These are phyloP conservation scores for Metschnikowia peoriensis DNA, from an alignment of 805 yeast species.

Conservation along the genomic window DNA sequence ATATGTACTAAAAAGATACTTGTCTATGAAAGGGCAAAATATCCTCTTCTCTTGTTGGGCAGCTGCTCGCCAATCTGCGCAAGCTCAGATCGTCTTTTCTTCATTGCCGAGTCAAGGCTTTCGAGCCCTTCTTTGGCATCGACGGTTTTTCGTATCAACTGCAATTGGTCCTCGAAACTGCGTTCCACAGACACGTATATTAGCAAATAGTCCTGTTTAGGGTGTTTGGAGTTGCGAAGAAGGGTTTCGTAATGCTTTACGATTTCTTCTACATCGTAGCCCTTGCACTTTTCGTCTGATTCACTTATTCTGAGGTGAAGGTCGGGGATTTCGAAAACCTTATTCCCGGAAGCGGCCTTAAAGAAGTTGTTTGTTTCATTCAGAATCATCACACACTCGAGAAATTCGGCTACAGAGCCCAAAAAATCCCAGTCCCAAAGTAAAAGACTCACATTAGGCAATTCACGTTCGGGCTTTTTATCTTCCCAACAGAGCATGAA, in stretches of 20 bases:
- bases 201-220: constrained; percentile 17
- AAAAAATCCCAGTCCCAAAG: background rate
- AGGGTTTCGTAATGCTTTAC: constrained; percentile 12
- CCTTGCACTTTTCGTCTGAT: constrained; percentile 28
- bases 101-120: constrained; percentile 1
- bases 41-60: background rate
- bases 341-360: constrained; percentile 26
- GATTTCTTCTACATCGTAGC: constrained; percentile 27
- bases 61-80: background rate
- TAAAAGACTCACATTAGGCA: background rate
- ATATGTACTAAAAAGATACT: background rate
- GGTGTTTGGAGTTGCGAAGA: constrained; percentile 1
- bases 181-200: constrained; percentile 22
- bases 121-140: constrained; percentile 22
- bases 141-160: constrained; percentile 21
- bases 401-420: constrained; percentile 20
- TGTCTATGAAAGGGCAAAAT: too few relatives aligned
- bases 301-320: constrained; percentile 30
- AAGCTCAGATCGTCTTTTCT: background rate
- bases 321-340: constrained; percentile 28
- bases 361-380: constrained; percentile 7
- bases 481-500: background rate
- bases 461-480: constrained; percentile 14
- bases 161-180: constrained; percentile 29
- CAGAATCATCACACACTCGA: constrained; percentile 24